A percentile compares a stretch with the other conserved stretches of the same genome.
phyloP scores from a whole-genome alignment of 1,284 basidiomycete species.

The Trichosporon asahii region DNA sequence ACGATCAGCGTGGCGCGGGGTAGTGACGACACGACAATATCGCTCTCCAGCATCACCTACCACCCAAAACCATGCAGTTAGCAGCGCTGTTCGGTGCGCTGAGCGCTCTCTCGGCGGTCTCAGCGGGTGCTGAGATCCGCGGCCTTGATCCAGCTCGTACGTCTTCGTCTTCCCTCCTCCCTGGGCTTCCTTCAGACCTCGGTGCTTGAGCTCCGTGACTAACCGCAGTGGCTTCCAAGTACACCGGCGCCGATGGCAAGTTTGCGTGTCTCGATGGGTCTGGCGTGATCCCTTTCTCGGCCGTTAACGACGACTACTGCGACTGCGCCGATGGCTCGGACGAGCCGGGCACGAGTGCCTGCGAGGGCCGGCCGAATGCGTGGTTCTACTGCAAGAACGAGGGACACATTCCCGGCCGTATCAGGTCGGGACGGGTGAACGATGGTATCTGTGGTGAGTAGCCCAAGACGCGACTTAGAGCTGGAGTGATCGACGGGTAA shows the following conservation, averaged over 20 bases:
- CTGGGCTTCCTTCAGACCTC: neutral
- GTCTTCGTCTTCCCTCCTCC: neutral
- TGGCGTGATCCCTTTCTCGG: slow-evolving; percentile 59
- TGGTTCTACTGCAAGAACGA: slow-evolving; percentile 84
- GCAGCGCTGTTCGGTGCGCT: slow-evolving; percentile 19
- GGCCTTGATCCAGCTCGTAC: slow-evolving; percentile 25
- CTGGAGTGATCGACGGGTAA: too few relatives aligned
- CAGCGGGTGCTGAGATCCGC: slow-evolving; percentile 10
- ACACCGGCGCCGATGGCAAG: slow-evolving; percentile 8
- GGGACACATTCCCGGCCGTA: slow-evolving; percentile 77
- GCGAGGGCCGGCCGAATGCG: slow-evolving; percentile 58
- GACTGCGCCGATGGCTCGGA: slow-evolving; percentile 91
- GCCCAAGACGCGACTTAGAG: too few relatives aligned
- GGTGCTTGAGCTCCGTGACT: neutral
- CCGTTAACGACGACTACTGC: slow-evolving; percentile 92
- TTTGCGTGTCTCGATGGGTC: slow-evolving; percentile 48
- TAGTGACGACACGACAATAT: neutral
- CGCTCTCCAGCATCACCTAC: neutral
- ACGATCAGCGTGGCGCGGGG: slow-evolving; percentile 2
- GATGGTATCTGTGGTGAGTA: slow-evolving; percentile 88
- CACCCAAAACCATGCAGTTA: neutral
- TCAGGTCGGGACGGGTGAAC: slow-evolving; percentile 80
- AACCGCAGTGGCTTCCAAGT: slow-evolving; percentile 23
- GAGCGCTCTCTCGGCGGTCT: slow-evolving; percentile 11
- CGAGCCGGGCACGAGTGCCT: slow-evolving; percentile 90